Base-by-base conservation (phyloP, 2,329 filamentous ascomycete genomes). In the Pleurostoma richardsiae region DNA sequence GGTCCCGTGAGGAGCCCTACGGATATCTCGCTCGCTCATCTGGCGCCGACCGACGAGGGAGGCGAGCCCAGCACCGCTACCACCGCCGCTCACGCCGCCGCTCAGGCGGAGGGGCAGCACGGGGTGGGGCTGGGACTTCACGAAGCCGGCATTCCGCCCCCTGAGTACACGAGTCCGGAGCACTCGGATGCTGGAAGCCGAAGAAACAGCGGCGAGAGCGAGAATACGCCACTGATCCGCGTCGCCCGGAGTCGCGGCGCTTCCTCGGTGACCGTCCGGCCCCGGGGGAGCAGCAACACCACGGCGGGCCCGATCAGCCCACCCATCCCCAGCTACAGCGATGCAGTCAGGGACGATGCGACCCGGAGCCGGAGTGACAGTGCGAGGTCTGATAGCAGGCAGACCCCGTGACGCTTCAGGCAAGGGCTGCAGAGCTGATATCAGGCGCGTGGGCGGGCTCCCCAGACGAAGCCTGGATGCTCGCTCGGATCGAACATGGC, bases 1-100 rank as follows among this genome's bases (percentile, higher is more conserved):
- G 94, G 94, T 3, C 94, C 94, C 2, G 79, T 90, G 51, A 81
- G 92, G 56, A 95, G 89, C 59, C 91, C 94, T 6, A 97, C 94
- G 8, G 94, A 97, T 64, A 99, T 99, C 54, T 96, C 91, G 6
- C 79, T 99, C 42, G 88, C 91, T 29, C 90, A 92, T 59, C 77
- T 96, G 45, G 84, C 88, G 40, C 86, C 78, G 3, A 74, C 70
- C 52, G 85, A 91, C 55, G 79, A 83, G 47, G 80, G 75, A n/a
- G 88, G 90, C 59, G 88, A 90, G 48, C 77, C 81, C 28, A 87
- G 85, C 56, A 73, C 66, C 40, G 64, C 67, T 38, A 60, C 58
- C 39, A 60, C 59, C 36, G 58, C 54, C 27, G 59, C 55, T 53
- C 69, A 61, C 50, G 47, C 56, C 56, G 56, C 49, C 39, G 51